phyloP scores from a whole-genome alignment of 257 asterid species.

The Solanum chiquidenum region DNA sequence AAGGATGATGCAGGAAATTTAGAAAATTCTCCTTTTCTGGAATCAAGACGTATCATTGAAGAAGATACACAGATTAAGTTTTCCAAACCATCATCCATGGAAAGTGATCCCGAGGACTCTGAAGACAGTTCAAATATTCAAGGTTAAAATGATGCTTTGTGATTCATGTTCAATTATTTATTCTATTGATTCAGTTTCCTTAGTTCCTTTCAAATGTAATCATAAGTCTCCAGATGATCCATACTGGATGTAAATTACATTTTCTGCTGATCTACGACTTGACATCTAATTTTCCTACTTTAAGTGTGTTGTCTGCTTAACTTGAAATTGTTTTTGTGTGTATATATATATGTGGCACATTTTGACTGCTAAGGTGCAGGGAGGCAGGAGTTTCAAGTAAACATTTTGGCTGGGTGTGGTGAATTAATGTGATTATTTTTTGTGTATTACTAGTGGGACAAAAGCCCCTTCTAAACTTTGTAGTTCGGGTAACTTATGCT shows the following conservation, averaged over 20 bases:
- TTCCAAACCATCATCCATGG: conserved; percentile 31
- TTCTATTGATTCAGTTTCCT: background rate
- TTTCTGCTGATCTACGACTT: background rate
- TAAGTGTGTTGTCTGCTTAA: background rate
- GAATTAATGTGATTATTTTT: background rate
- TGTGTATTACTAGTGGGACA: background rate
- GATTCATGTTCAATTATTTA: background rate
- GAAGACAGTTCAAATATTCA: conserved; percentile 33
- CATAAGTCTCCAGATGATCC: background rate
- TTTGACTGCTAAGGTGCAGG: background rate
- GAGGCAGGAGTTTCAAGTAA: background rate
- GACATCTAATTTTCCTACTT: background rate
- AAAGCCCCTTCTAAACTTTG: background rate
- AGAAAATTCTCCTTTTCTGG: conserved; percentile 21
- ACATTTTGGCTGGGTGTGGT: background rate
- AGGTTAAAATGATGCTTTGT: conserved; percentile 29
- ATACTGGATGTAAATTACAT: background rate
- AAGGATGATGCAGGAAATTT: conserved; percentile 36
- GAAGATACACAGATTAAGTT: conserved; percentile 32
- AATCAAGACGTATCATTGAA: conserved; percentile 28
- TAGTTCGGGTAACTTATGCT: background rate
- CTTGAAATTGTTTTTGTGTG: background rate
- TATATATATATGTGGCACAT: background rate
- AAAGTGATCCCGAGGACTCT: conserved; percentile 35
- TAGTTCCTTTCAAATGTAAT: background rate